Evolutionary conservation across 108 stramenopile genomes (phyloP), one percentile per base, ranked within the genome.

Genomic region (Nitzschia inconspicua): DNA sequence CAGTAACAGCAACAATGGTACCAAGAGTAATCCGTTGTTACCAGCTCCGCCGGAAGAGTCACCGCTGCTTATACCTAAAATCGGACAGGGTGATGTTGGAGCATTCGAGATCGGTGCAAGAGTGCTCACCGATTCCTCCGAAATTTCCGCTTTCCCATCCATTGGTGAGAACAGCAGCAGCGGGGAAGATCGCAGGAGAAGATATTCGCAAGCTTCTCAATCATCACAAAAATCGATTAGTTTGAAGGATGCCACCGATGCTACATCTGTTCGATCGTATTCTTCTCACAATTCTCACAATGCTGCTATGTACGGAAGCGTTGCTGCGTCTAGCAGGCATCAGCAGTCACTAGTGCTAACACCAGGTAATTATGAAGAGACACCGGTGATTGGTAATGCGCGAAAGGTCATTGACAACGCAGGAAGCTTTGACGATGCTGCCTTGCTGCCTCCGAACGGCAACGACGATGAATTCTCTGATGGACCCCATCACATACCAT

Each of bases 281-380:
- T n/a, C n/a, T n/a, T n/a, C n/a, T n/a, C n/a, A n/a, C n/a, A n/a
- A n/a, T n/a, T n/a, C n/a, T n/a, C n/a, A n/a, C n/a, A n/a, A n/a
- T n/a, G n/a, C n/a, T n/a, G n/a, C n/a, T n/a, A n/a, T n/a, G n/a
- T n/a, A 44, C 23, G 58, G 28, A 11, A 59, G 58, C 43, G 36
- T 24, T 43, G 10, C 9, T 4, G 26, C 40, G 2, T 14, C 18
- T 18, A 13, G 13, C 23, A 47, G 47, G 14, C 65, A 66, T 28
- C 56, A 57, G 8, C 27, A 41, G 41, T 56, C 31, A 3, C 39
- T 66, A 13, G 9, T 57, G 36, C 34, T 70, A 20, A 49, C 68
- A 3, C 68, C 68, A 4, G 68, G 60, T 23, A 70, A 62, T n/a
- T 55, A 35, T 37, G 68, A 66, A 4, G 60, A 53, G 48, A 72